Percentiles rank a stretch among this genome's conserved stretches.
phyloP scores from a whole-genome alignment of 306 rosid species.

The Gastrolobium villosum region DNA sequence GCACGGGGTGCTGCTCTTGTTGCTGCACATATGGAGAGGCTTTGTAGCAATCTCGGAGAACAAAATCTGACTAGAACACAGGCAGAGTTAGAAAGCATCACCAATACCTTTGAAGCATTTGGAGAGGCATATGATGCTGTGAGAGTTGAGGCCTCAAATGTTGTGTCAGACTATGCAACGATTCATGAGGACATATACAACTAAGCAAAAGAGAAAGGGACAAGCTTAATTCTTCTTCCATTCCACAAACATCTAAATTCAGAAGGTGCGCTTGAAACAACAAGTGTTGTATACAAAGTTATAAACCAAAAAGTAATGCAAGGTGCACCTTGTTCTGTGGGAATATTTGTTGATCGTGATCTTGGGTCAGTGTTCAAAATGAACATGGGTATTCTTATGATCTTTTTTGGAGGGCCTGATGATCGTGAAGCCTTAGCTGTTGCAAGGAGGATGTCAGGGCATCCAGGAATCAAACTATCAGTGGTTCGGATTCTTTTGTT shows the following conservation, averaged over 20 bases:
- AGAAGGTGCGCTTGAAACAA: background rate
- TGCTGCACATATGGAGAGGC: constrained; percentile 12
- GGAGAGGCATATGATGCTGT: too few relatives aligned
- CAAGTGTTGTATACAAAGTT: background rate
- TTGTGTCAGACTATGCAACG: too few relatives aligned
- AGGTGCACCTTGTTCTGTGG: too few relatives aligned
- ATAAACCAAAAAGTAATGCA: constrained; percentile 17
- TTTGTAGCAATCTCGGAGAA: background rate
- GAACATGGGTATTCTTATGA: background rate
- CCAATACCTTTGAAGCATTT: too few relatives aligned
- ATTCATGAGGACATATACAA: too few relatives aligned
- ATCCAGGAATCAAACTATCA: constrained; percentile 46
- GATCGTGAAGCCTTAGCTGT: constrained; percentile 30
- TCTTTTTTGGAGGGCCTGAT: constrained; percentile 54
- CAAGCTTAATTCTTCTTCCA: too few relatives aligned
- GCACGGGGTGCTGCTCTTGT: constrained; percentile 39
- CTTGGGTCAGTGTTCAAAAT: background rate
- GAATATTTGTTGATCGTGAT: too few relatives aligned
- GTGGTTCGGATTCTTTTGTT: constrained; percentile 46
- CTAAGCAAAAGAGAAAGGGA: too few relatives aligned
- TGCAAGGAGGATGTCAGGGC: constrained; percentile 55
- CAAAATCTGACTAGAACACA: constrained; percentile 6
- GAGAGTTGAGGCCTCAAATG: too few relatives aligned
- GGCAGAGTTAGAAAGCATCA: too few relatives aligned
- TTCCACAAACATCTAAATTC: too few relatives aligned